A percentile compares a stretch with the other conserved stretches of the same genome.
phyloP scores from a whole-genome alignment of 2,329 filamentous ascomycete species.

The Atkinsonella hypoxylon region DNA sequence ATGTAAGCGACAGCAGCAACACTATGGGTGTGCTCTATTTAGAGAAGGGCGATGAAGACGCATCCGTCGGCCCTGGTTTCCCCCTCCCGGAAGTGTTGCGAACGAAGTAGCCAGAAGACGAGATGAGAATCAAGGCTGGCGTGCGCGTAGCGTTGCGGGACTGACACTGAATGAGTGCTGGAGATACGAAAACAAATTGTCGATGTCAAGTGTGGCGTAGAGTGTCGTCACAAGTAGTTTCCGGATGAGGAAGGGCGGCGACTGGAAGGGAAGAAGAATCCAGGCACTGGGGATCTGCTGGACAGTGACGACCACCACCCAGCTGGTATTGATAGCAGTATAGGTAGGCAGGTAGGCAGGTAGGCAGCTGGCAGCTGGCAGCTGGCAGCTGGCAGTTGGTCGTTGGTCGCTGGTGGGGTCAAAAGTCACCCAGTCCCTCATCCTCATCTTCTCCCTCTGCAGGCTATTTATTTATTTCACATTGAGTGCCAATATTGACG shows the following conservation, averaged over 20 bases:
- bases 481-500: too few species aligned
- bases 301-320: too few species aligned
- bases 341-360: too few species aligned
- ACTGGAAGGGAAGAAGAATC: neutral
- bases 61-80: neutral
- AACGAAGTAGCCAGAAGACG: neutral
- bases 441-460: too few species aligned
- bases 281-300: neutral
- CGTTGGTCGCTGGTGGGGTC: neutral
- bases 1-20: neutral
- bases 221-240: neutral
- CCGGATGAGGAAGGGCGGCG: slow-evolving; percentile 2
- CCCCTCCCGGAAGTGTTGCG: neutral
- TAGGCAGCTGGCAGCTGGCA: too few species aligned
- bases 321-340: too few species aligned
- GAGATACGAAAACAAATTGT: neutral
- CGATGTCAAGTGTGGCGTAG: neutral
- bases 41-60: neutral
- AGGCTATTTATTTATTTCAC: too few species aligned
- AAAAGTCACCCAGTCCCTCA: neutral
- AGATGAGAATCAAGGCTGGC: neutral
- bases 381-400: too few species aligned
- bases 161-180: neutral
- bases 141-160: neutral
- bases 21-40: neutral